These are phyloP conservation scores for Marasmius tenuissimus DNA, from an alignment of 1,284 basidiomycete genomes.

Conservation along the genomic window DNA sequence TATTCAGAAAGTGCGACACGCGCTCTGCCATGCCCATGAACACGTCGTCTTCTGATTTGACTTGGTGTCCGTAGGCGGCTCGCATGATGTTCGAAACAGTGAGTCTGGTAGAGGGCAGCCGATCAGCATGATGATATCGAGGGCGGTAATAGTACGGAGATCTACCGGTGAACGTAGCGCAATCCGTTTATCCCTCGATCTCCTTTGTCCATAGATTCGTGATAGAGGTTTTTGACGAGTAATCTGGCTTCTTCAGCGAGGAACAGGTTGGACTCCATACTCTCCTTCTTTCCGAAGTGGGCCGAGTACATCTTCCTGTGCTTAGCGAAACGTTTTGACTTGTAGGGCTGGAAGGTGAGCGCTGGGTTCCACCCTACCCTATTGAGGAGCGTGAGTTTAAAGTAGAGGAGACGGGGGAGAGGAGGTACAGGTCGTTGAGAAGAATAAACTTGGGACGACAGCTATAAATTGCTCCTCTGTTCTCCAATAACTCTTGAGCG, in stretches of 20 bases:
- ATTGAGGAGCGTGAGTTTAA: not conserved
- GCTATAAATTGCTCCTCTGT: slow-evolving; percentile 15
- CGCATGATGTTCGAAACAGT: slow-evolving; percentile 20
- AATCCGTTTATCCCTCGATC: not conserved
- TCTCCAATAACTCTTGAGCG: slow-evolving; percentile 15
- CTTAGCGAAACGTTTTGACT: slow-evolving; percentile 16
- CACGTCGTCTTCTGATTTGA: slow-evolving; percentile 20
- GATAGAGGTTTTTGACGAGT: slow-evolving; percentile 14
- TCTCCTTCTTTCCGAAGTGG: slow-evolving; percentile 14
- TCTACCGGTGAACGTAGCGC: not conserved
- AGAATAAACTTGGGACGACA: slow-evolving; percentile 6
- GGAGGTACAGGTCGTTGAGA: slow-evolving; percentile 8
- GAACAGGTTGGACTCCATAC: slow-evolving; percentile 7
- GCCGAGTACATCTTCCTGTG: slow-evolving; percentile 19
- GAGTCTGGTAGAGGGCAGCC: slow-evolving; percentile 11
- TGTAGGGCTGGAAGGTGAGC: slow-evolving; percentile 17
- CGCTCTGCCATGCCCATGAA: slow-evolving; percentile 17
- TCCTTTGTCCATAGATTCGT: not conserved
- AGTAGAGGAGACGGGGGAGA: not conserved
- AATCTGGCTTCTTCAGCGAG: slow-evolving; percentile 16
- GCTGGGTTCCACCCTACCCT: slow-evolving; percentile 22
- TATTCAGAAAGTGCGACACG: slow-evolving; percentile 7
- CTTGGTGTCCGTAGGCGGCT: slow-evolving; percentile 21
- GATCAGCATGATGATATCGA: too few species aligned
- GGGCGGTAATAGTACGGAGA: too few species aligned